phyloP scores from a whole-genome alignment of 2,329 filamentous ascomycete species.

The Colletotrichum godetiae region DNA sequence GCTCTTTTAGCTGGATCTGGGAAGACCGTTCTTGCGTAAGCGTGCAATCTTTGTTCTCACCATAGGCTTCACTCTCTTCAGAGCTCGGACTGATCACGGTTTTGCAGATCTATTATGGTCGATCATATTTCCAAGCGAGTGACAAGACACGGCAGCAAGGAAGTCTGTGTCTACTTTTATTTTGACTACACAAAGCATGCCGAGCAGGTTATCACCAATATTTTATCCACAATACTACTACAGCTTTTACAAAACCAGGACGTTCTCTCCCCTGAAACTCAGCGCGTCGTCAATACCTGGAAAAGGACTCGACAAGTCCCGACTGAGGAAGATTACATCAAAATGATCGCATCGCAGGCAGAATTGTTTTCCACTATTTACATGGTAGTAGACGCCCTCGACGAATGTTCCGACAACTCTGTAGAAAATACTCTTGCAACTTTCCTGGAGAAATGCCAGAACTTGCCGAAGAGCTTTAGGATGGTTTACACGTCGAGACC shows the following conservation, averaged over 20 bases:
- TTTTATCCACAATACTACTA: background rate
- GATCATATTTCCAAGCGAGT: background rate
- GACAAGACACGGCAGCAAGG: background rate
- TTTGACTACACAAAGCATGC: background rate
- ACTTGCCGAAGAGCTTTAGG: background rate
- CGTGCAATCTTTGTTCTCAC: background rate
- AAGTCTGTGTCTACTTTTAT: background rate
- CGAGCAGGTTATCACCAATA: background rate
- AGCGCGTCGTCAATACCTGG: background rate
- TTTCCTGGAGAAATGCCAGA: background rate
- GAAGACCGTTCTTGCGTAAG: conserved; percentile 8
- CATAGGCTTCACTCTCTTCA: background rate
- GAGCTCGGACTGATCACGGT: background rate
- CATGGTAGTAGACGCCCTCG: conserved; percentile 14
- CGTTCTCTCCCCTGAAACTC: background rate
- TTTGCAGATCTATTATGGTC: background rate
- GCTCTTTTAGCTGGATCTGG: conserved; percentile 1
- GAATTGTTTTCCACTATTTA: background rate
- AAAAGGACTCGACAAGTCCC: background rate
- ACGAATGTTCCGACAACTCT: conserved; percentile 12
- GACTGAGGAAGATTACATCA: conserved; percentile 5
- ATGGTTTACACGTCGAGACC: conserved; percentile 13
- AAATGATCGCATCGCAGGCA: conserved; percentile 1
- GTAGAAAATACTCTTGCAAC: background rate
- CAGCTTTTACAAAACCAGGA: background rate